Evolutionary conservation across 1,284 basidiomycete genomes (phyloP), one percentile per base, ranked within the genome.

Genomic region (Takashimella koratensis): DNA sequence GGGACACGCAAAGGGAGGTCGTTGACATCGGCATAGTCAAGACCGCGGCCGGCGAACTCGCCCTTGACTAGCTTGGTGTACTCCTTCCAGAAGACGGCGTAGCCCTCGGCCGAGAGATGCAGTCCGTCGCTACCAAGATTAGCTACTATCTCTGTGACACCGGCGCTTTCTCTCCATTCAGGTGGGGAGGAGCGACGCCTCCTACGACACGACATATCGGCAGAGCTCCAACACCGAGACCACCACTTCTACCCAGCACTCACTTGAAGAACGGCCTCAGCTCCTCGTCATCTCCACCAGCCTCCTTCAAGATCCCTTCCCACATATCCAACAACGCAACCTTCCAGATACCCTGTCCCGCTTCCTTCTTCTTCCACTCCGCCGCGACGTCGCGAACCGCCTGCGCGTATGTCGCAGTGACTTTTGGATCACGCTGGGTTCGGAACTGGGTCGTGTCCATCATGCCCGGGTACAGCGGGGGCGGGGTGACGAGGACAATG

Each of bases 401-500:
- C 46, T 85, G 79, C 8, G 84, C 86, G 68, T 90, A 92, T 49
- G 65, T 64, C 57, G 74, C 79, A 5, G 87, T 87, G 22, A 43
- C 76, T 22, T 82, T 83, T 57, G 86, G 84, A 21, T 77, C 62
- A 8, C 87, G 81, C 67, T 84, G 83, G 66, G 69, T 48, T 71
- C 53, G 42, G 10, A 21, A 43, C 42, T 10, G 47, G 1, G 8
- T 4, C 21, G 20, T 39, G 20, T 27, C 54, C 47, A 57, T 54
- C 48, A 83, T 81, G 55, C 78, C 61, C 3, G 83, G 82, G 65
- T 85, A 85, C 48, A 90, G 78, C 2, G 90, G 90, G 2, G 91
- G 89, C 13, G 91, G 87, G 4, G 88, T 88, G 53, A 94, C 82
- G 55, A 95, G 79, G 48, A 94, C 76, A 60, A 94, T 81, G 50